phyloP scores from a whole-genome alignment of 2,329 filamentous ascomycete genomes.

The Colletotrichum noveboracense region DNA sequence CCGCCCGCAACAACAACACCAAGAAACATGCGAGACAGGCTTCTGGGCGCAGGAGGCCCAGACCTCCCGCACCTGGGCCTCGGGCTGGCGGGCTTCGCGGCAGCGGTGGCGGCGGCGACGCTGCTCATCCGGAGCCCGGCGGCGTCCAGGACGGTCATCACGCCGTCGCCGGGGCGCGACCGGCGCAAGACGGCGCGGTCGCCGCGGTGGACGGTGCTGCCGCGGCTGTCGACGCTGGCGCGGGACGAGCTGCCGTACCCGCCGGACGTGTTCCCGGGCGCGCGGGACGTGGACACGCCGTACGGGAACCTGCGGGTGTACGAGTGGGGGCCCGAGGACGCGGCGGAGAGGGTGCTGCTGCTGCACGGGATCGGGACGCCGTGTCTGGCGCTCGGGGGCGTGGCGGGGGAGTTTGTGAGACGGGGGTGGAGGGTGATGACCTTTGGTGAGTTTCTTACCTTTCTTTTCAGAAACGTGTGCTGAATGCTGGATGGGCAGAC shows the following conservation, averaged over 20 bases:
- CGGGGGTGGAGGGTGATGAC: constrained; percentile 79
- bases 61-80: constrained; percentile 3
- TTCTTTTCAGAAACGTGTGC: constrained; percentile 18
- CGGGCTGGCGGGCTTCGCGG: constrained; percentile 17
- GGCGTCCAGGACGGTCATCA: background rate
- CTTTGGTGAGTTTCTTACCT: constrained; percentile 67
- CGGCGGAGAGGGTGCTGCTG: constrained; percentile 73
- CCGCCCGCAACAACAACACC: background rate
- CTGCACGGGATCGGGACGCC: constrained; percentile 86
- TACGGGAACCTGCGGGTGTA: constrained; percentile 78
- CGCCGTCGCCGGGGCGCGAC: constrained; percentile 13
- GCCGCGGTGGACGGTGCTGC: constrained; percentile 13
- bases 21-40: background rate
- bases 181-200: constrained; percentile 15
- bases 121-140: constrained; percentile 30
- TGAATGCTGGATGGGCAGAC: constrained; percentile 49
- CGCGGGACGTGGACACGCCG: constrained; percentile 69
- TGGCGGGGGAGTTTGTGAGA: constrained; percentile 69
- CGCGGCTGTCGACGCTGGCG: constrained; percentile 27
- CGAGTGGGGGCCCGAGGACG: constrained; percentile 75
- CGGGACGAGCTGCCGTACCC: constrained; percentile 64
- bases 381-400: constrained; percentile 68
- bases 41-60: background rate
- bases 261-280: constrained; percentile 71
- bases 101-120: constrained; percentile 16